These are phyloP conservation scores for Striga hermonthica DNA, from an alignment of 305 asterid genomes.

Conservation along the genomic window DNA sequence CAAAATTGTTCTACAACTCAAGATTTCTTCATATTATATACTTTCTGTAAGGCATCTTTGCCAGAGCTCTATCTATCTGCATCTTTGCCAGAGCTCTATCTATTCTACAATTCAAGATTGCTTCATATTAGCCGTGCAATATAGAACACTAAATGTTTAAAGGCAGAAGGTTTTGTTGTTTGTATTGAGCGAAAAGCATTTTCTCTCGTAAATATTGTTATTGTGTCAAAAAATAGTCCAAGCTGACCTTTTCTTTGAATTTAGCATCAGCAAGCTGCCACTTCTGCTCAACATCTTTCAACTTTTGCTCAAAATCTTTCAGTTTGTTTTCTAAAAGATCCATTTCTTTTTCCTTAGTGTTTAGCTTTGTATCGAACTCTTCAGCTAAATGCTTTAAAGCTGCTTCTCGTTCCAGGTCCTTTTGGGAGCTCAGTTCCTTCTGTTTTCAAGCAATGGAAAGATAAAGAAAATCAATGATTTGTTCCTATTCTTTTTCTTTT, in stretches of 20 bases:
- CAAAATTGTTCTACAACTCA: background rate
- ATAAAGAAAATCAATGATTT: conserved; percentile 8
- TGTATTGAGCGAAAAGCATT: background rate
- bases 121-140: background rate
- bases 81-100: background rate
- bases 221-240: background rate
- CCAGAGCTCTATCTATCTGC: background rate
- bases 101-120: background rate
- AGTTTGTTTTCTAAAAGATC: conserved; percentile 45
- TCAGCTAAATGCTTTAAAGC: conserved; percentile 46
- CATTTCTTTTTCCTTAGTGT: conserved; percentile 51
- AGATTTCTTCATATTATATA: background rate
- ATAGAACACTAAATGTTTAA: background rate
- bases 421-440: conserved; percentile 49
- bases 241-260: conserved; percentile 59
- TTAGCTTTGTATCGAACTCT: conserved; percentile 63
- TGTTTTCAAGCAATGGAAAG: conserved; percentile 37
- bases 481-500: conserved; percentile 4
- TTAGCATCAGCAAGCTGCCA: conserved; percentile 58
- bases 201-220: background rate
- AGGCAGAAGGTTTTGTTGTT: background rate
- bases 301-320: conserved; percentile 62
- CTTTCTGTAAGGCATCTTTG: too few species aligned
- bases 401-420: conserved; percentile 50
- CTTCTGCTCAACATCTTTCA: conserved; percentile 65